Base-by-base conservation (phyloP, 345 rosid genomes). In the Limnanthes douglasii region DNA sequence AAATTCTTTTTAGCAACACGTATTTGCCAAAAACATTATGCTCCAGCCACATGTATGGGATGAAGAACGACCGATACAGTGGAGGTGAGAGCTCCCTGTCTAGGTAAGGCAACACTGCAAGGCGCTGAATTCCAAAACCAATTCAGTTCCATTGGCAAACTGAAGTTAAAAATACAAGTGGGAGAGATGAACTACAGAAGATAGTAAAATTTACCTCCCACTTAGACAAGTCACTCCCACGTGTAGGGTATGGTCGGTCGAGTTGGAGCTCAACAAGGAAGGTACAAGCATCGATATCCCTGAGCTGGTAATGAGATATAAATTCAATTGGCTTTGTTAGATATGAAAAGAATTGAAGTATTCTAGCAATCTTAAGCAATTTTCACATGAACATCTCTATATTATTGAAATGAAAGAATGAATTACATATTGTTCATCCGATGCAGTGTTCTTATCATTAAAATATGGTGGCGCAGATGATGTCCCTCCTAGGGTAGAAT, bases 81-180 rank as follows among this genome's bases (percentile, higher is more conserved):
- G 98, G 68, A 18, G 88, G 96, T 1, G 96, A 90, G 30, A 77
- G 73, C 72, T 75, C 85, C 64, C 96, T 64, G 72, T 90, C 96
- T 48, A 90, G 65, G 45, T 75, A 84, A 5, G 85, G 96, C 48
- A 70, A 41, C 18, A 81, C 98, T 11, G 93, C 88, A 18, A 77
- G 66, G 0, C 81, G 45, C 98, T 90, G 82, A 20, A 37, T 11
- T 20, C 29, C 14, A 45, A 5, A 8, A 7, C 4, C 1, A 14
- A 13, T 44, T 21, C 10, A 18, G 27, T 27, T 8, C 7, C 1
- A 27, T 12, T n/a, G 14, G 17, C 3, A 18, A 15, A 27, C 24
- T 4, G 19, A 46, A 8, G 5, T 2, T 4, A 1, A 4, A 32
- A 10, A 31, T 21, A 3, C 4, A 19, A 20, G 11, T 6, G 13